Percentiles rank a stretch among this genome's conserved stretches.
These are phyloP conservation scores for Leishmania turanica DNA, from an alignment of 208 protist species.

Conservation along the genomic window DNA sequence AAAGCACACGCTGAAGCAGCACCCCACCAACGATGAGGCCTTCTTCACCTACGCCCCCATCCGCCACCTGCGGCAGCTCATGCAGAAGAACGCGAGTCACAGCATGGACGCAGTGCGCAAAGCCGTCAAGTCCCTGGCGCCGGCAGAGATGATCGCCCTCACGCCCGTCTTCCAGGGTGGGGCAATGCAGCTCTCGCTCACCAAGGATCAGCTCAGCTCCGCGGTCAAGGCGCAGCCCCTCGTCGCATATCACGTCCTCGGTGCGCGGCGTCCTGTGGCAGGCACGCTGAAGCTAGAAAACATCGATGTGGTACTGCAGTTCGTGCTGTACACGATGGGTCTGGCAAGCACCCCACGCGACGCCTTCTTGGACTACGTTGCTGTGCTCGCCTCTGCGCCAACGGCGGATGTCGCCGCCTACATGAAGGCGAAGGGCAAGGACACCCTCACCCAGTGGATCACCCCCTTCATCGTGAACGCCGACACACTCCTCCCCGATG, in stretches of 20 bases:
- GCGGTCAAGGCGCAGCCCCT: conserved; percentile 59
- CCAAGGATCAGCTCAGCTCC: conserved; percentile 55
- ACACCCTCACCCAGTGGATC: conserved; percentile 62
- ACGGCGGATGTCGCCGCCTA: conserved; percentile 37
- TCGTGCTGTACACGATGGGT: conserved; percentile 73
- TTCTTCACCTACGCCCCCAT: conserved; percentile 48
- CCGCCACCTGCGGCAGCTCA: conserved; percentile 50
- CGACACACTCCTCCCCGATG: conserved; percentile 51
- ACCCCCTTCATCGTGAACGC: conserved; percentile 78
- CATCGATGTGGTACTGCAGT: conserved; percentile 49
- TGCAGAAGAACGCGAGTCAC: conserved; percentile 17
- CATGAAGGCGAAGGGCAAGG: conserved; percentile 50
- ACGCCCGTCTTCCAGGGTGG: conserved; percentile 30
- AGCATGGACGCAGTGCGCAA: conserved; percentile 24
- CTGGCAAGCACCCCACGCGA: conserved; percentile 51
- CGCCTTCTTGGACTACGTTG: conserved; percentile 58
- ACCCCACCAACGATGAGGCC: conserved; percentile 28
- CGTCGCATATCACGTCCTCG: conserved; percentile 44
- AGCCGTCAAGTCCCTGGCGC: conserved; percentile 23
- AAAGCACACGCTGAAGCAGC: conserved; percentile 49
- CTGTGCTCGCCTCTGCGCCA: conserved; percentile 52
- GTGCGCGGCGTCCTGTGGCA: conserved; percentile 34
- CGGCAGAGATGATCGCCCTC: conserved; percentile 50
- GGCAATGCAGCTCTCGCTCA: conserved; percentile 28
- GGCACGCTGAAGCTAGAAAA: conserved; percentile 46